phyloP scores from a whole-genome alignment of 192 early-diverging fungal genomes.

The Jimgerdemannia flammicorona region DNA sequence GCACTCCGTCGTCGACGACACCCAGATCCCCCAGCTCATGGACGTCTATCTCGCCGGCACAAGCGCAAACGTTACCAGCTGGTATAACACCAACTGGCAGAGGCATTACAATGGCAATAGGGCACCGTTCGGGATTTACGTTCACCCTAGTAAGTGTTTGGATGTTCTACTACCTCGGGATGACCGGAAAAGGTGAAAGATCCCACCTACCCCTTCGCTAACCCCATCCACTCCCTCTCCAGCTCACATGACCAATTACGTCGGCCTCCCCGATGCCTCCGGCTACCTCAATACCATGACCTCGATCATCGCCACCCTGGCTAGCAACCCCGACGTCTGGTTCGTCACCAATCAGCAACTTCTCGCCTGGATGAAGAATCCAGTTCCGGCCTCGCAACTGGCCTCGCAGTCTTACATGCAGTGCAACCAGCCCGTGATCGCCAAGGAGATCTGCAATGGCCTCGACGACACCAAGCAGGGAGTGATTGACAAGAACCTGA shows the following conservation, averaged over 20 bases:
- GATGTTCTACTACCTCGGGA: background rate
- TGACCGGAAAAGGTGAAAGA: conserved; percentile 1
- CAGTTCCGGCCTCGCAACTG: conserved; percentile 65
- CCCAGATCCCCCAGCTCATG: conserved; percentile 35
- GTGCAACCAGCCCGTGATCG: conserved; percentile 50
- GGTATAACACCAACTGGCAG: conserved; percentile 54
- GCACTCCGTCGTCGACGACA: conserved; percentile 46
- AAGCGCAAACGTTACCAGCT: conserved; percentile 28
- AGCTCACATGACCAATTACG: conserved; percentile 37
- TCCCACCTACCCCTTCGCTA: background rate
- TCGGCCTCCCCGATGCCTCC: conserved; percentile 24
- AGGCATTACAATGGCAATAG: conserved; percentile 48
- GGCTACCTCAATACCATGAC: conserved; percentile 23
- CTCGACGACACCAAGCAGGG: conserved; percentile 42
- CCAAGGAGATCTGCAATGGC: conserved; percentile 71
- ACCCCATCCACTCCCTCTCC: conserved; percentile 5
- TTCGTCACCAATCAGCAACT: conserved; percentile 69
- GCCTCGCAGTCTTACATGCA: conserved; percentile 61
- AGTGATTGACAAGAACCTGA: conserved; percentile 24
- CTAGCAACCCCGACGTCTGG: conserved; percentile 60
- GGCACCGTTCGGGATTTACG: conserved; percentile 49
- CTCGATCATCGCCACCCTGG: conserved; percentile 50
- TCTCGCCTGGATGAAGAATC: conserved; percentile 75
- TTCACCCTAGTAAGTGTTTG: conserved; percentile 33
- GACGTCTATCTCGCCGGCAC: conserved; percentile 48